Evolutionary conservation across 345 rosid genomes (phyloP), one percentile per base, ranked within the genome.

Genomic region (Boechera stricta): DNA sequence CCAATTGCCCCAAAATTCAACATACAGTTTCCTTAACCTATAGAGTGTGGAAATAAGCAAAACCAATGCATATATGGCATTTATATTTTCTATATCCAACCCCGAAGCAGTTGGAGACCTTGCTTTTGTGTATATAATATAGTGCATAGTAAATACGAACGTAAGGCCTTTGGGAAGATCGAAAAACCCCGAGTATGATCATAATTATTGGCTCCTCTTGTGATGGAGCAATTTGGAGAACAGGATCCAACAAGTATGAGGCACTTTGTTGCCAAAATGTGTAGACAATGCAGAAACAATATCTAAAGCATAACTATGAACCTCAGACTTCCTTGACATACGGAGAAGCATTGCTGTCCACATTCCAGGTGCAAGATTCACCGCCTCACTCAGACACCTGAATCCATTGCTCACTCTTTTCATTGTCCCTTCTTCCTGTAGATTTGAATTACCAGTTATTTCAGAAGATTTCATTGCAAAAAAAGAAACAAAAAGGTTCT

Each of bases 291-390:
- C 91, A 24, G 90, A 91, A 60, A 85, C 53, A 32, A 89, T 71
- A 75, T 91, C 97, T 4, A 77, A 55, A 76, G 69, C 71, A 71
- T 86, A 91, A 69, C 72, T 73, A 74, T 85, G 91, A 75, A 86
- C 82, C 73, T 92, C 89, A 0, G 90, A 89, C 82, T 77, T 92
- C 79, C 78, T 39, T 11, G 83, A 81, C 81, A 91, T 80, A 21
- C 96, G 84, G 54, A 88, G 41, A 26, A 89, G 68, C 98, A 95
- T 91, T 38, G 87, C 85, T 15, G 84, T 84, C 97, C 99, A 92
- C 79, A 88, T 76, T 82, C 87, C 96, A 0, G 97, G 93, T 16
- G 94, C 96, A 79, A 88, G 69, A 79, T 85, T 87, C 54, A 91
- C 84, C 0, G 99, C 97, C 59, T 80, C 82, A n/a, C 71, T 44